Evolutionary conservation across 106 monocot species (phyloP).

Genomic region (Alisma plantagoaquatica): DNA sequence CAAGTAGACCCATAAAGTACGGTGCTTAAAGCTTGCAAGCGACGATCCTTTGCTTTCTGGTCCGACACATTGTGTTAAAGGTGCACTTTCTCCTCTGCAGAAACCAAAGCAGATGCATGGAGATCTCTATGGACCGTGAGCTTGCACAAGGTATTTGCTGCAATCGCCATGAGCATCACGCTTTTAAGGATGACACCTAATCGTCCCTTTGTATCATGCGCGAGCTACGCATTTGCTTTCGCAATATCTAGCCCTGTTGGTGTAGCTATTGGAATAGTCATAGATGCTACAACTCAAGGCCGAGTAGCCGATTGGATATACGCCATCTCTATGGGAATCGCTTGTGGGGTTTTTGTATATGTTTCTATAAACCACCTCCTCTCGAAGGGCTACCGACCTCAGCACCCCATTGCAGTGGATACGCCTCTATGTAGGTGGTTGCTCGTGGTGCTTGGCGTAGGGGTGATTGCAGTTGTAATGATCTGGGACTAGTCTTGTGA

Average conservation of each 20-base stretch:
- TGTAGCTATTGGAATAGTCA: conserved; percentile 67
- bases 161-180: conserved; percentile 80
- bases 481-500: conserved; percentile 73
- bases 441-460: conserved; percentile 46
- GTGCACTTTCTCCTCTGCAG: conserved; percentile 33
- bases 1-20: no score
- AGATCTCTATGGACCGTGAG: conserved; percentile 71
- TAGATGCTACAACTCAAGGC: conserved; percentile 67
- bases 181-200: conserved; percentile 65
- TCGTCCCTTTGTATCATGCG: conserved; percentile 50
- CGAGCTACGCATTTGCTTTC: conserved; percentile 56
- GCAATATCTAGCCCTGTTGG: conserved; percentile 71
- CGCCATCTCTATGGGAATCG: conserved; percentile 77
- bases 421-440: conserved; percentile 29
- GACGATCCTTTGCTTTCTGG: no score
- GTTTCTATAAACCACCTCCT: conserved; percentile 75
- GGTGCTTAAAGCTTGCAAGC: no score
- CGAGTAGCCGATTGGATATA: conserved; percentile 77
- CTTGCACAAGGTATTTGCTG: conserved; percentile 76
- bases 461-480: conserved; percentile 78
- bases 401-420: conserved; percentile 7
- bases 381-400: conserved; percentile 50
- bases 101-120: conserved; percentile 71
- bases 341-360: conserved; percentile 67
- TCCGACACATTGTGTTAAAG: no score